These are phyloP conservation scores for Ogataea paraovalis DNA, from an alignment of 805 yeast genomes.

Conservation along the genomic window DNA sequence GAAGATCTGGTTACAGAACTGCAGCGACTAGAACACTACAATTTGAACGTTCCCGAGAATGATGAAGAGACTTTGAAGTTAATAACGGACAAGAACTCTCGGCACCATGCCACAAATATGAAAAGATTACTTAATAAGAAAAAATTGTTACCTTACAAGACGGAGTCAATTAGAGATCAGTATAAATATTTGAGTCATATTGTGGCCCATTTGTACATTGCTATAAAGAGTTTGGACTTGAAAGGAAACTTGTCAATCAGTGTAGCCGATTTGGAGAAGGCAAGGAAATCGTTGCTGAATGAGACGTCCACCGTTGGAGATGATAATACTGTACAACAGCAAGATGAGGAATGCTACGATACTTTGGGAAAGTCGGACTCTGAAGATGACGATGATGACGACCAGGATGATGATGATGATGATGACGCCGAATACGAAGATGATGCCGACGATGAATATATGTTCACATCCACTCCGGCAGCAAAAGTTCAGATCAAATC, in stretches of 20 bases:
- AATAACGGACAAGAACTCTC: conserved; percentile 20
- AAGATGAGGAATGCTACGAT: conserved; percentile 50
- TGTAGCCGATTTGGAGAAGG: conserved; percentile 59
- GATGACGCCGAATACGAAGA: conserved; percentile 35
- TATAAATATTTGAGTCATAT: conserved; percentile 74
- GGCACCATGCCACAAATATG: conserved; percentile 21
- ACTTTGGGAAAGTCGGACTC: conserved; percentile 38
- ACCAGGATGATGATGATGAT: conserved; percentile 33
- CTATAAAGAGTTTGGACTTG: conserved; percentile 69
- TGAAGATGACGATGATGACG: conserved; percentile 33
- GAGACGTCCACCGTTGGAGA: conserved; percentile 35
- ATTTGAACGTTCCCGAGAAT: conserved; percentile 59
- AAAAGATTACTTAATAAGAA: conserved; percentile 21
- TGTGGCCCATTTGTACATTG: conserved; percentile 73
- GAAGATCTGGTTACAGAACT: conserved; percentile 16
- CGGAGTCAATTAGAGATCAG: conserved; percentile 65
- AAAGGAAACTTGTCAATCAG: conserved; percentile 66
- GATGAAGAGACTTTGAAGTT: conserved; percentile 29
- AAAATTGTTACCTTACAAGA: conserved; percentile 59
- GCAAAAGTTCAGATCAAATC: conserved; percentile 62
- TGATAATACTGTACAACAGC: conserved; percentile 30
- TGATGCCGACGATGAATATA: conserved; percentile 41
- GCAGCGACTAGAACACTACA: conserved; percentile 28
- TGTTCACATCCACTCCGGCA: conserved; percentile 40
- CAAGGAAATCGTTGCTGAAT: conserved; percentile 16